These are phyloP conservation scores for Lactarius indigo DNA, from an alignment of 768 basidiomycete species.

Conservation along the genomic window DNA sequence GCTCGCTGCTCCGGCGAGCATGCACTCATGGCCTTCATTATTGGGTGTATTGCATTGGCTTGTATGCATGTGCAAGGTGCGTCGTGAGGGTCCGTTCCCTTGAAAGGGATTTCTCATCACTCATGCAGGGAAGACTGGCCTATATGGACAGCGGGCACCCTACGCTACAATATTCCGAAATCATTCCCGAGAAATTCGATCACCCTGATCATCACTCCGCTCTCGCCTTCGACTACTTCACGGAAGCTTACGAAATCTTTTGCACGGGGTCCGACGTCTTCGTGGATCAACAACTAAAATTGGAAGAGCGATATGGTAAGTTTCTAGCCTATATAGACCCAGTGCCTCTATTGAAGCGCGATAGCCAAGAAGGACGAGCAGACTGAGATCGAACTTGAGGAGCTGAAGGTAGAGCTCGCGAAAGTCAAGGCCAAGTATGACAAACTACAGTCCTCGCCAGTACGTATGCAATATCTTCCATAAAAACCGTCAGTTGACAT, in stretches of 20 bases:
- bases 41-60: slow-evolving; percentile 93
- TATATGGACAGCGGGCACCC: slow-evolving; percentile 64
- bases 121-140: slow-evolving; percentile 32
- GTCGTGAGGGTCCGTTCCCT: slow-evolving; percentile 25
- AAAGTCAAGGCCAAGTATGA: slow-evolving; percentile 51
- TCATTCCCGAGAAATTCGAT: slow-evolving; percentile 72
- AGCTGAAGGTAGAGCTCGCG: slow-evolving; percentile 45
- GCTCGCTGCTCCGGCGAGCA: slow-evolving; percentile 82
- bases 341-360: neutral
- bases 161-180: slow-evolving; percentile 57
- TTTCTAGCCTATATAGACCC: neutral
- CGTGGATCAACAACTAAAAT: slow-evolving; percentile 59
- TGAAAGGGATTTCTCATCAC: neutral
- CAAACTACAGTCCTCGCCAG: slow-evolving; percentile 60
- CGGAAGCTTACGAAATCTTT: slow-evolving; percentile 64
- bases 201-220: slow-evolving; percentile 71
- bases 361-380: slow-evolving; percentile 69
- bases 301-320: slow-evolving; percentile 78
- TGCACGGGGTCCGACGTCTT: slow-evolving; percentile 66
- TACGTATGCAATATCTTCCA: slow-evolving; percentile 33
- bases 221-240: slow-evolving; percentile 71
- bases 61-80: slow-evolving; percentile 77
- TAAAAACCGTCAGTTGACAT: slow-evolving; percentile 1
- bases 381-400: slow-evolving; percentile 61
- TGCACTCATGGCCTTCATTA: slow-evolving; percentile 89